These are phyloP conservation scores for Metschnikowia dekortorum DNA, from an alignment of 805 yeast species.

Conservation along the genomic window DNA sequence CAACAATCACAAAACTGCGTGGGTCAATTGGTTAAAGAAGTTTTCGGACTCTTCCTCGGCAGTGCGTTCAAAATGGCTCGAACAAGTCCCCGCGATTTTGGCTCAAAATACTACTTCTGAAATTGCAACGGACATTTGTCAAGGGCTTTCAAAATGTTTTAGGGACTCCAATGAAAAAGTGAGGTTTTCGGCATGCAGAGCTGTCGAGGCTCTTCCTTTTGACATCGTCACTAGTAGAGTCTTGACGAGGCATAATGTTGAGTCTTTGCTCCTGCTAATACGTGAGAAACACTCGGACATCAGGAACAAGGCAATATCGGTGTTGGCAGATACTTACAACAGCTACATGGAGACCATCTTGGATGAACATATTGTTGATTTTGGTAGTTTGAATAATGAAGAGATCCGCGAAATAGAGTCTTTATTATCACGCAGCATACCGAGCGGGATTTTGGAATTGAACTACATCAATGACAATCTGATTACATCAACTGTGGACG, in stretches of 20 bases:
- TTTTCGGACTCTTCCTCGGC: slow-evolving; percentile 60
- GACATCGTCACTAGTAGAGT: slow-evolving; percentile 45
- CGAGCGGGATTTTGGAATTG: slow-evolving; percentile 59
- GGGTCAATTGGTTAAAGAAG: slow-evolving; percentile 70
- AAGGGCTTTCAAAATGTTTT: slow-evolving; percentile 62
- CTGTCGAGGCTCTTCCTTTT: slow-evolving; percentile 46
- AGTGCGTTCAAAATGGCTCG: slow-evolving; percentile 70
- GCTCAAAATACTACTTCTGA: slow-evolving; percentile 43
- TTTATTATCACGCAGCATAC: slow-evolving; percentile 46
- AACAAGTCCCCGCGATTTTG: slow-evolving; percentile 49
- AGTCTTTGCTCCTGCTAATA: slow-evolving; percentile 55
- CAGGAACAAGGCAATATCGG: slow-evolving; percentile 52
- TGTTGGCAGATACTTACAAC: slow-evolving; percentile 54
- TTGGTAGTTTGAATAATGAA: slow-evolving; percentile 23
- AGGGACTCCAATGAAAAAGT: slow-evolving; percentile 74
- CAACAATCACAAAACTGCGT: slow-evolving; percentile 53
- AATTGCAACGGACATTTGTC: slow-evolving; percentile 32
- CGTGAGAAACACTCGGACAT: slow-evolving; percentile 69
- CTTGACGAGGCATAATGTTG: slow-evolving; percentile 44
- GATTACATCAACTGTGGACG: slow-evolving; percentile 65
- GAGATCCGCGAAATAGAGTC: slow-evolving; percentile 26
- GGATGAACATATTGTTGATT: slow-evolving; percentile 22
- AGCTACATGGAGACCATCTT: slow-evolving; percentile 29
- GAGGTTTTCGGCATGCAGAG: slow-evolving; percentile 54
- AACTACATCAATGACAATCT: slow-evolving; percentile 68